These are phyloP conservation scores for Cutaneotrichosporon dermatis DNA, from an alignment of 1,284 basidiomycete genomes.

Conservation along the genomic window DNA sequence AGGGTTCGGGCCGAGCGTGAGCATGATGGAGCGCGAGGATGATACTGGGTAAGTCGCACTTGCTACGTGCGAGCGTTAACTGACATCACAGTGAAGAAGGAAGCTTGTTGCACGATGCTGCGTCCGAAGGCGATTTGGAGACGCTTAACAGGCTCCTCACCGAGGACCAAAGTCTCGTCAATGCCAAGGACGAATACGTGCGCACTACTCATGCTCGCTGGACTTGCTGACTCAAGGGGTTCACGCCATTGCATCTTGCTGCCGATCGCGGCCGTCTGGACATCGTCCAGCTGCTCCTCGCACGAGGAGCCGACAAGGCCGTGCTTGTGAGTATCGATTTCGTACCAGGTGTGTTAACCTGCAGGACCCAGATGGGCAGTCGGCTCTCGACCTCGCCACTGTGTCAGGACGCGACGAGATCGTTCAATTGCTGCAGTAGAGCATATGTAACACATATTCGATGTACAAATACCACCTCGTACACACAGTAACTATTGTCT, in stretches of 20 bases:
- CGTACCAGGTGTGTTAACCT: neutral
- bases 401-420: slow-evolving; percentile 32
- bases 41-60: slow-evolving; percentile 20
- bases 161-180: slow-evolving; percentile 48
- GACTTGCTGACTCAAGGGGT: slow-evolving; percentile 57
- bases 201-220: slow-evolving; percentile 18
- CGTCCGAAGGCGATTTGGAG: slow-evolving; percentile 57
- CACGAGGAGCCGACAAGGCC: slow-evolving; percentile 59
- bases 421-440: slow-evolving; percentile 17
- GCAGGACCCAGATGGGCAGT: slow-evolving; percentile 42
- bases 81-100: neutral
- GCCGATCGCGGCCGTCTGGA: slow-evolving; percentile 67
- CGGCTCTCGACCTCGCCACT: slow-evolving; percentile 33
- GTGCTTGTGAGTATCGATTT: slow-evolving; percentile 54
- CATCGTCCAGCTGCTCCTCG: slow-evolving; percentile 60
- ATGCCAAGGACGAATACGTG: slow-evolving; percentile 63
- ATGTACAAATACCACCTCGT: neutral
- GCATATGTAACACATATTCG: neutral
- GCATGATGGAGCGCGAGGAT: slow-evolving; percentile 53
- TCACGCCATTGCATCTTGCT: slow-evolving; percentile 77
- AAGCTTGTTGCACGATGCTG: slow-evolving; percentile 58
- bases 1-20: slow-evolving; percentile 57
- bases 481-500: neutral
- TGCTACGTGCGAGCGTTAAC: neutral
- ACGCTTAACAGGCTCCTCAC: slow-evolving; percentile 54